Evolutionary conservation across 1,284 basidiomycete species (phyloP).

Genomic region (Acaromyces ingoldii): DNA sequence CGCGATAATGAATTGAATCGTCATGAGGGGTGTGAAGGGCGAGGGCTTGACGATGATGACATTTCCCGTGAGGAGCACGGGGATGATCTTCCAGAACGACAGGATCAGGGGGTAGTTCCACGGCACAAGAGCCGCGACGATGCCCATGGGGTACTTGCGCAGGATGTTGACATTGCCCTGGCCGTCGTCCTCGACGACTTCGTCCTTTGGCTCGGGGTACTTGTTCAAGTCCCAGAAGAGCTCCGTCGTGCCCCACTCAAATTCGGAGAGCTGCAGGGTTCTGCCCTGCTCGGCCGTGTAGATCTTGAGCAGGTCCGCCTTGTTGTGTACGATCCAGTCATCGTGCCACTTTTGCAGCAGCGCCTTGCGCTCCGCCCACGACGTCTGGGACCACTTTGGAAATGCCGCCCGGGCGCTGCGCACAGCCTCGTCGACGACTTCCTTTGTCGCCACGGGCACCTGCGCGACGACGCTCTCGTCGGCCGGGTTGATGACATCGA

Average conservation of each 20-base stretch:
- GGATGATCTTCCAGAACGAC: slow-evolving; percentile 23
- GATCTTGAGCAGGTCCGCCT: slow-evolving; percentile 20
- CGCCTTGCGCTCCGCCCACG: slow-evolving; percentile 21
- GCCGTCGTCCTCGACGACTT: slow-evolving; percentile 15
- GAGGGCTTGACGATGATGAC: slow-evolving; percentile 31
- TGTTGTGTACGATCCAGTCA: slow-evolving; percentile 15
- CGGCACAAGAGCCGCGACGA: slow-evolving; percentile 22
- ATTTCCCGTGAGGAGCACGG: slow-evolving; percentile 26
- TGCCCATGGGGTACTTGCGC: slow-evolving; percentile 20
- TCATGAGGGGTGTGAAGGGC: slow-evolving; percentile 27
- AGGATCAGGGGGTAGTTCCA: slow-evolving; percentile 31
- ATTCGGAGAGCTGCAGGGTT: slow-evolving; percentile 8
- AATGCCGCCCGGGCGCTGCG: slow-evolving; percentile 23
- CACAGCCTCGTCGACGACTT: slow-evolving; percentile 10
- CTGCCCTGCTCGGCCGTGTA: slow-evolving; percentile 29
- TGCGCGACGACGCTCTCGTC: slow-evolving; percentile 23
- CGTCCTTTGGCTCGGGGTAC: slow-evolving; percentile 17
- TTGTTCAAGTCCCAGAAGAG: slow-evolving; percentile 18
- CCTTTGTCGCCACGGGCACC: background rate
- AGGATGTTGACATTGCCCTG: slow-evolving; percentile 13
- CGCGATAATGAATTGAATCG: slow-evolving; percentile 22
- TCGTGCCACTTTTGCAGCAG: slow-evolving; percentile 18
- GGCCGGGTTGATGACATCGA: slow-evolving; percentile 26
- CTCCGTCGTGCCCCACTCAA: slow-evolving; percentile 9
- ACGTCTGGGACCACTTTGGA: slow-evolving; percentile 17